A percentile compares a stretch with the other conserved stretches of the same genome.
phyloP scores from a whole-genome alignment of 768 basidiomycete species.

The Lactarius hengduanensis region DNA sequence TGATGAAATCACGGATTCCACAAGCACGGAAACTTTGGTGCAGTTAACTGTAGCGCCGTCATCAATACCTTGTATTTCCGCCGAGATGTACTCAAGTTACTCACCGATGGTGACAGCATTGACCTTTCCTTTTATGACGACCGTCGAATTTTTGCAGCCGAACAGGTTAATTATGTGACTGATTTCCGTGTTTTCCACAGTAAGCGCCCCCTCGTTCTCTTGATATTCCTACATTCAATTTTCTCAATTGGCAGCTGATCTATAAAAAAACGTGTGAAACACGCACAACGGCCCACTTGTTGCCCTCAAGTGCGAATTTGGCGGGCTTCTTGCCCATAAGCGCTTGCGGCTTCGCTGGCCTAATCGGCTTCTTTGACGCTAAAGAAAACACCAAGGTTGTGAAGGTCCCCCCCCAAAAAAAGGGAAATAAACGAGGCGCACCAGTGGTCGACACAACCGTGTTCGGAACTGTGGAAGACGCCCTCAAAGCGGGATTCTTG shows the following conservation, averaged over 20 bases:
- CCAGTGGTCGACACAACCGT: constrained; percentile 29
- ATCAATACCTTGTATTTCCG: not conserved
- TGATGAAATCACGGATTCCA: constrained; percentile 91
- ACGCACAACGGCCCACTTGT: constrained; percentile 89
- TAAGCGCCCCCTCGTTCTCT: constrained; percentile 72
- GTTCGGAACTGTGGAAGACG: constrained; percentile 49
- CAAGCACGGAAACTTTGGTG: constrained; percentile 79
- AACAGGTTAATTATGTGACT: constrained; percentile 87
- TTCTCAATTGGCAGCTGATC: not conserved
- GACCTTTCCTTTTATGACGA: constrained; percentile 88
- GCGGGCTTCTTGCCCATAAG: constrained; percentile 88
- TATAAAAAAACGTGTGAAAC: not conserved
- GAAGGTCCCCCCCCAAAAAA: not conserved
- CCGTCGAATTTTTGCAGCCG: constrained; percentile 81
- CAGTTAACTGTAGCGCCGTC: constrained; percentile 65
- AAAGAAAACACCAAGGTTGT: constrained; percentile 5
- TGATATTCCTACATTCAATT: constrained; percentile 71
- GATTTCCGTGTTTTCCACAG: constrained; percentile 73
- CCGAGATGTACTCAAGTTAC: constrained; percentile 30
- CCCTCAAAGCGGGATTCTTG: constrained; percentile 89
- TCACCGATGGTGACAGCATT: constrained; percentile 90
- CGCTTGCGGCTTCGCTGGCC: constrained; percentile 81
- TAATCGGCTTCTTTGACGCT: constrained; percentile 61
- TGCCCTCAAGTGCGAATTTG: constrained; percentile 87
- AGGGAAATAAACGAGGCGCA: not conserved